phyloP scores from a whole-genome alignment of 1,284 basidiomycete genomes.

The Apiotrichum montevideense region DNA sequence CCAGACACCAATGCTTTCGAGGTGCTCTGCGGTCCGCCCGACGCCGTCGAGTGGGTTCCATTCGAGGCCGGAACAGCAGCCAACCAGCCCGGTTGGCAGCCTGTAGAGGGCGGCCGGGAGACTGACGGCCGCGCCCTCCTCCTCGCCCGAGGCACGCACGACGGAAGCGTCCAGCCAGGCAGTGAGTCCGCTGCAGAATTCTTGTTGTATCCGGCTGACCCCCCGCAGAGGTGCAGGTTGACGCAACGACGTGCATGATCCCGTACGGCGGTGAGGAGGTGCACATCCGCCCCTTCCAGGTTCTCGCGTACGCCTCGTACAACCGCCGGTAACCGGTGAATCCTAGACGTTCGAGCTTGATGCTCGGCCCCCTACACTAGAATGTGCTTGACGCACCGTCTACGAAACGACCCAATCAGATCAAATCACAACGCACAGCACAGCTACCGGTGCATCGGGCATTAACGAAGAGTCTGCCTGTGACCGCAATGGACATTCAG shows the following conservation, averaged over 20 bases:
- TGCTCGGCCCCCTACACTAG: no score
- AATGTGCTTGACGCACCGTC: no score
- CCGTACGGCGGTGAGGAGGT: slow-evolving; percentile 43
- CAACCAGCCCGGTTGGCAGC: slow-evolving; percentile 31
- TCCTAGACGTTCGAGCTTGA: no score
- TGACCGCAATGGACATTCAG: no score
- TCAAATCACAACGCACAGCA: no score
- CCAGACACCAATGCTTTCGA: slow-evolving; percentile 30
- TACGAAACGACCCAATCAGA: no score
- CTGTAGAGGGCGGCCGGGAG: slow-evolving; percentile 44
- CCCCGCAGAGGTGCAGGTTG: slow-evolving; percentile 30
- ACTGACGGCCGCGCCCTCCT: slow-evolving; percentile 32
- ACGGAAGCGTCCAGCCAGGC: slow-evolving; percentile 38
- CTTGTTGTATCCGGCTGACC: slow-evolving; percentile 1
- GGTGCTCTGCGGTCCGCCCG: slow-evolving; percentile 40
- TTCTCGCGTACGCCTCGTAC: slow-evolving; percentile 25
- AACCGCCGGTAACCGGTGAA: not conserved
- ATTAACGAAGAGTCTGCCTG: no score
- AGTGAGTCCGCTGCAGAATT: slow-evolving; percentile 21
- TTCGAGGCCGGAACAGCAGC: slow-evolving; percentile 32
- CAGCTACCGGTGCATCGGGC: no score
- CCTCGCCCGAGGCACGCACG: slow-evolving; percentile 34
- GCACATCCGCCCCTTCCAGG: slow-evolving; percentile 36
- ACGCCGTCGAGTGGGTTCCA: slow-evolving; percentile 39
- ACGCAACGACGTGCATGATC: slow-evolving; percentile 43